A percentile compares a stretch with the other conserved stretches of the same genome.
Conservation (phyloP, 164 flowering plant genomes). For the Liquidambar formosana region DNA sequence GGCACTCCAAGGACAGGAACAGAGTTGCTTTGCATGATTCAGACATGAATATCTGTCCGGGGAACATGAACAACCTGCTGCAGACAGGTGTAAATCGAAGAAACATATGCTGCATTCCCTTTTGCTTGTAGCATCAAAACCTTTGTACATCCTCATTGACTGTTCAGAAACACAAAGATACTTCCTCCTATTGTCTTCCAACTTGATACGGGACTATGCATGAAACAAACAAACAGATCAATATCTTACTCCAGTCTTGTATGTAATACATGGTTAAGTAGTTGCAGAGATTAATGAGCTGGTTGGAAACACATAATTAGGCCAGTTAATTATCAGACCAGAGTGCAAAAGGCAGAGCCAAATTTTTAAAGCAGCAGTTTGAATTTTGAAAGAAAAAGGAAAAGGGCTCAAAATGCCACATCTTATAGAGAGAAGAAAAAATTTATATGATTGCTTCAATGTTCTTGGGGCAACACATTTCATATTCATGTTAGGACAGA, state of each 20-base stretch:
- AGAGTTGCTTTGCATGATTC: constrained; percentile 63
- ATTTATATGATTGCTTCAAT: too few relatives aligned
- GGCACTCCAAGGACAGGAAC: constrained; percentile 62
- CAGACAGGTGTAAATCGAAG: constrained; percentile 72
- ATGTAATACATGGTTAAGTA: too few relatives aligned
- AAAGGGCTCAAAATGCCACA: too few relatives aligned
- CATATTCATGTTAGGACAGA: neutral
- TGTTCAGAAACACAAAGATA: constrained; percentile 43
- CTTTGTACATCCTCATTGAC: constrained; percentile 48
- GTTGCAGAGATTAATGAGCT: neutral
- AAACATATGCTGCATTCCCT: constrained; percentile 64
- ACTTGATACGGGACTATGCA: constrained; percentile 51
- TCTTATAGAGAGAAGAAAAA: too few relatives aligned
- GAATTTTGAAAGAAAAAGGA: neutral
- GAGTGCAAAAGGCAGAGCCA: neutral
- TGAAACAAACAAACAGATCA: constrained; percentile 11
- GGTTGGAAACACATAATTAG: neutral
- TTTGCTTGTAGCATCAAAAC: constrained; percentile 47
- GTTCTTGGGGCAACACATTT: neutral
- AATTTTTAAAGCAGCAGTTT: neutral
- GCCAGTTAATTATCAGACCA: neutral
- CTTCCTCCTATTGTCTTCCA: constrained; percentile 50
- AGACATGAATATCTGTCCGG: constrained; percentile 63
- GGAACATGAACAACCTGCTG: constrained; percentile 68
- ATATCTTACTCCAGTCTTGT: neutral